Evolutionary conservation across 2,329 filamentous ascomycete genomes (phyloP).

Genomic region (Colletotrichum cordylinicola): DNA sequence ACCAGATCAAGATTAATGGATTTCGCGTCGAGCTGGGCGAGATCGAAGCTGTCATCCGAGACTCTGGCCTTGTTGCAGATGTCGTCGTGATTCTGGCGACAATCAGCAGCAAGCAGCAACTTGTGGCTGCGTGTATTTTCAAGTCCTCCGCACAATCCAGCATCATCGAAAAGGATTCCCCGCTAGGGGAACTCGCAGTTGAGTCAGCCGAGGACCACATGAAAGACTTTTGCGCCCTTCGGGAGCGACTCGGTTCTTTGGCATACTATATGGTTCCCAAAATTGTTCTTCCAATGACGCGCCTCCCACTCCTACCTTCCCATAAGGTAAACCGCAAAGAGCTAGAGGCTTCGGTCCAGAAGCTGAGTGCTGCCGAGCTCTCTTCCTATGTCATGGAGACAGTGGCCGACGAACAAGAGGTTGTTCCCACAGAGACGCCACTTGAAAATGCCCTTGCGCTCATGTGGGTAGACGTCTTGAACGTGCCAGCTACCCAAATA

Average conservation of each 20-base stretch:
- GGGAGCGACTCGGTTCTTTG: conserved; percentile 18
- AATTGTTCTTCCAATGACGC: conserved; percentile 25
- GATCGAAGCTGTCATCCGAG: conserved; percentile 23
- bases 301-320: conserved; percentile 28
- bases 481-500: not conserved
- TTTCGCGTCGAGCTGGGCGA: conserved; percentile 26
- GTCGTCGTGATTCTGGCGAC: not conserved
- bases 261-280: conserved; percentile 33
- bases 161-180: not conserved
- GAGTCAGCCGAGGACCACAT: not conserved
- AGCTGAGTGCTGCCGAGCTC: not conserved
- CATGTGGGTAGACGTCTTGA: not conserved
- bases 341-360: conserved; percentile 5
- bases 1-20: conserved; percentile 26
- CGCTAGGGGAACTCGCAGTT: not conserved
- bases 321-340: conserved; percentile 31
- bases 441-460: not conserved
- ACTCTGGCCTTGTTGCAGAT: not conserved
- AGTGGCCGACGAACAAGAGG: not conserved
- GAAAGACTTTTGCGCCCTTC: not conserved
- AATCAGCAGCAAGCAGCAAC: not conserved
- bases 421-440: not conserved
- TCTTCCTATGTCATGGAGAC: not conserved
- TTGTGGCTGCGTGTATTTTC: not conserved
- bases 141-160: not conserved